Evolutionary conservation across 1,284 basidiomycete genomes (phyloP), one percentile per base, ranked within the genome.

Genomic region (Bondarzewia mesenterica): DNA sequence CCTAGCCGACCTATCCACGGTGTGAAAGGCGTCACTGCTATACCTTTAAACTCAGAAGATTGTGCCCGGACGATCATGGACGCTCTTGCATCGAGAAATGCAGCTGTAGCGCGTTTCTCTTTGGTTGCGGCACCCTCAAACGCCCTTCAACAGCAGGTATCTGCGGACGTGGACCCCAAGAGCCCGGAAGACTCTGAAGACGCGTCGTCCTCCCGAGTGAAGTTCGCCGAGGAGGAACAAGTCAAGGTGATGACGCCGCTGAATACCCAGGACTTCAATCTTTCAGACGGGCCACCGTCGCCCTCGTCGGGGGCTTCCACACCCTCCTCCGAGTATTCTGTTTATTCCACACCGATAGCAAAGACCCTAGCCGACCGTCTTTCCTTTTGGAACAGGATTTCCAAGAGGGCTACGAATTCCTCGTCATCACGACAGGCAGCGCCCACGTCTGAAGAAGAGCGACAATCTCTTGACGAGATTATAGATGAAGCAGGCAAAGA

Each of bases 351-450:
- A 3, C 74, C 75, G 12, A 68, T 86, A 5, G 74, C 77, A 38
- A 84, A 81, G 58, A 73, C 76, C 1, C 63, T 89, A 12, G 75
- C 82, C 5, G 68, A 72, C 14, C 75, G 80, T 41, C 68, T 88
- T 32, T 85, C 85, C 2, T 89, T 89, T 58, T 89, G 87, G 86
- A 77, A 68, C 46, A 67, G 71, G 42, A 58, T 77, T 12, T 71
- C 78, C 10, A 74, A 69, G 55, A 68, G 72, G 49, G 66, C 57
- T 35, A 64, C 49, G 16, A 39, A 36, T 25, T n/a, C 52, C 36
- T 3, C 52, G 5, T 42, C 46, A 16, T 38, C 63, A 50, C 49
- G 57, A 27, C 62, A 60, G 21, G 35, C 41, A 32, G 53, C 59
- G 21, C 53, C 52, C 52, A 59, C 55, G 41, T 52, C 63, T 10